A percentile compares a stretch with the other conserved stretches of the same genome.
phyloP scores from a whole-genome alignment of 1,284 basidiomycete genomes.

The Marasmius fiardii region DNA sequence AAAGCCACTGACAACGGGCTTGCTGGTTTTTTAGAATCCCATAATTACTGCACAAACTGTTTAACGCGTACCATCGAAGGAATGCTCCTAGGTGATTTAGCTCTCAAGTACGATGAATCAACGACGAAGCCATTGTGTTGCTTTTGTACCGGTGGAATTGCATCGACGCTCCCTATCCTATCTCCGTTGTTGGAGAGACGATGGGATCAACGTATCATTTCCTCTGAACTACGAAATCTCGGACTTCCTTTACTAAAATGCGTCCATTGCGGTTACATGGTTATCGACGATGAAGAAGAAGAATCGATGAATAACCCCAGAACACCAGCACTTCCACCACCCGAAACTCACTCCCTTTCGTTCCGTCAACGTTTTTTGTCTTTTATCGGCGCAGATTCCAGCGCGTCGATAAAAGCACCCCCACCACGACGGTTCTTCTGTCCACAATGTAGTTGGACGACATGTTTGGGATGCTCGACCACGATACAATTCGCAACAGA shows the following conservation, averaged over 20 bases:
- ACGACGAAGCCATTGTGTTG: conserved; percentile 4
- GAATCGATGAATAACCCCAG: not conserved
- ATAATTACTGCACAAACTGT: conserved; percentile 1
- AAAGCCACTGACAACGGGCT: too few species aligned
- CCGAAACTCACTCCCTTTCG: not conserved
- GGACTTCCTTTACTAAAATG: conserved; percentile 3
- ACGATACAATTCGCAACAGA: not conserved
- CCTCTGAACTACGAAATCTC: conserved; percentile 1
- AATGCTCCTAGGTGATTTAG: conserved; percentile 4
- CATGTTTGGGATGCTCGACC: not conserved
- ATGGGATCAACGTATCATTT: conserved; percentile 8
- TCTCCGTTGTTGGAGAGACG: not conserved
- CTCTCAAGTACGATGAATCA: conserved; percentile 1
- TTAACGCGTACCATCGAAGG: conserved; percentile 1
- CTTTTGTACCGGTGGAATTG: not conserved
- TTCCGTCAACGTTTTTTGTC: not conserved
- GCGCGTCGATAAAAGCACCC: not conserved
- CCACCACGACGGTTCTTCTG: conserved; percentile 1
- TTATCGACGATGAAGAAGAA: conserved; percentile 2
- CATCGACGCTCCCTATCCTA: not conserved
- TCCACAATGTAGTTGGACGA: conserved; percentile 1
- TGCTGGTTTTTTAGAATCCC: not conserved
- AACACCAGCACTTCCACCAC: not conserved
- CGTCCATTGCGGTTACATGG: conserved; percentile 3
- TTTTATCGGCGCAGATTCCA: not conserved